phyloP scores from a whole-genome alignment of 1,284 basidiomycete genomes.

The Ganoderma multipileum region DNA sequence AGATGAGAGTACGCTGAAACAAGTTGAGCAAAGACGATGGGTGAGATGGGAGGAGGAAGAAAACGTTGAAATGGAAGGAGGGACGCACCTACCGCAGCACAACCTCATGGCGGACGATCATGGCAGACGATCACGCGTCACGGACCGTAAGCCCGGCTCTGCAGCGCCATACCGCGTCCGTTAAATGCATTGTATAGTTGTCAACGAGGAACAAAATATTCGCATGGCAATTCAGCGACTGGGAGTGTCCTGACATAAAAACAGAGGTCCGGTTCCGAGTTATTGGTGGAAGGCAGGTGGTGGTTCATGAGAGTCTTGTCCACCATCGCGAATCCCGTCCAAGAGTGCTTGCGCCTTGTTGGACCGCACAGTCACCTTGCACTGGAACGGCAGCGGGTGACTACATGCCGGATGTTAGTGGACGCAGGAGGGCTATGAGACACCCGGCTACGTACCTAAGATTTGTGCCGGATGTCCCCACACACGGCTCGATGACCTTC shows the following conservation, averaged over 20 bases:
- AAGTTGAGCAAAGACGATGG: neutral
- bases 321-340: conserved; percentile 3
- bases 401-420: conserved; percentile 11
- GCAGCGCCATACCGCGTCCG: neutral
- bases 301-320: neutral
- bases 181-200: neutral
- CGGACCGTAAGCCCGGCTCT: neutral
- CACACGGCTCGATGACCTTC: conserved; percentile 26
- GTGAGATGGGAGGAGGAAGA: neutral
- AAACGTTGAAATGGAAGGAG: neutral
- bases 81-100: neutral
- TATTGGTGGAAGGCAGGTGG: neutral
- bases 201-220: neutral
- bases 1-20: neutral
- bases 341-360: conserved; percentile 30
- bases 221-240: too few species aligned
- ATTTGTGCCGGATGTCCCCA: conserved; percentile 30
- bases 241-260: too few species aligned
- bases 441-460: conserved; percentile 27
- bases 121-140: neutral
- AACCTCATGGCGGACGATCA: neutral
- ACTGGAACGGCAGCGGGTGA: conserved; percentile 42
- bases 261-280: neutral
- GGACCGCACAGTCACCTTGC: conserved; percentile 37
- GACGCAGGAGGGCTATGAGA: neutral